Evolutionary conservation across 495 filamentous ascomycete genomes (phyloP), one percentile per base, ranked within the genome.

Genomic region (Aspergillus saccharolyticus): DNA sequence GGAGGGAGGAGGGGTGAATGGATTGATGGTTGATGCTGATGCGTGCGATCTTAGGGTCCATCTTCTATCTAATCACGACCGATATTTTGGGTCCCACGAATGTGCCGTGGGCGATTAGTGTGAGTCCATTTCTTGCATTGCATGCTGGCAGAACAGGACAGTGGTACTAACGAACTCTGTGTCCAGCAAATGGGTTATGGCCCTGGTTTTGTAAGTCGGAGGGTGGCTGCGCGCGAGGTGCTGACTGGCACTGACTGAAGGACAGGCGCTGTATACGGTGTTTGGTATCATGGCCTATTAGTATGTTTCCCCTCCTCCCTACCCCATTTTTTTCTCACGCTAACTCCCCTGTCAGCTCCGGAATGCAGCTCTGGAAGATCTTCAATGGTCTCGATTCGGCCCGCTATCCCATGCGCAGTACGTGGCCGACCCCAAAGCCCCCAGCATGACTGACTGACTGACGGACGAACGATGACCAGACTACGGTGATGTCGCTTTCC

Each of bases 371-470:
- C 15, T 50, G 47, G 47, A 50, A 50, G 14, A 50, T 50, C 14
- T 50, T 50, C 22, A 18, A 17, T 2, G 22, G 47, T n/a, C 3
- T 50, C 1, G 47, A 50, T 12, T 50, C 47, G 15, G 30, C 47
- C 7, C 47, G 47, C 22, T 50, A 50, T 30, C 47, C 47, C 22
- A 50, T 50, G 47, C 47, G 47, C 47, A 50, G 47, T 50, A 18
- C 17, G 47, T 50, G n/a, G n/a, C n/a, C n/a, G n/a, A n/a, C n/a
- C n/a, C n/a, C n/a, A n/a, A n/a, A n/a, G n/a, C n/a, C n/a, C n/a
- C n/a, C n/a, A n/a, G n/a, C n/a, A n/a, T n/a, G n/a, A n/a, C 9
- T 24, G 21, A 25, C 19, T 28, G 25, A 9, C 20, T 16, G 46
- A 49, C 46, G 10, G 19, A 47, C 22, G 12, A 30, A 17, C 3